Percentiles rank a stretch among this genome's conserved stretches.
Evolutionary conservation across 1,284 basidiomycete species (phyloP).

Genomic region (Anthracocystis setariae): DNA sequence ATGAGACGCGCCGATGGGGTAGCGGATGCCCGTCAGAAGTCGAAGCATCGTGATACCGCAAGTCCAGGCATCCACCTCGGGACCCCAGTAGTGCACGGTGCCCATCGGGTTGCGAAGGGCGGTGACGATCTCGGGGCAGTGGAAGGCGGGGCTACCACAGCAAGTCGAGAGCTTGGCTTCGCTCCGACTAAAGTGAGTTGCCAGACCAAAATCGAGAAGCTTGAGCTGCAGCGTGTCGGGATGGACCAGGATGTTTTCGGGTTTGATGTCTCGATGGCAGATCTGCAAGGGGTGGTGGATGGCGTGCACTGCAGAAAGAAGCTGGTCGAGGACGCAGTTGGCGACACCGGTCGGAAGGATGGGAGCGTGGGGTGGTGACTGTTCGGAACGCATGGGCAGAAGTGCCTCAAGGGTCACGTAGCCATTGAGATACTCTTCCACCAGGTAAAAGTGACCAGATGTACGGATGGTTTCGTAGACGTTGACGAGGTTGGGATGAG

Average conservation of each 20-base stretch:
- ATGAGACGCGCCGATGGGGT: conserved; percentile 72
- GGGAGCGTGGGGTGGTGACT: conserved; percentile 43
- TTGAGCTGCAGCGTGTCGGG: conserved; percentile 68
- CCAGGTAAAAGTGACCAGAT: conserved; percentile 73
- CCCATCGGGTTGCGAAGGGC: conserved; percentile 71
- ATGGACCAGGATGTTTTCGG: conserved; percentile 70
- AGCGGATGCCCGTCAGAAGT: conserved; percentile 70
- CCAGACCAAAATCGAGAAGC: conserved; percentile 73
- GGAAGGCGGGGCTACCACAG: conserved; percentile 72
- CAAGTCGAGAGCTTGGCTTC: conserved; percentile 73
- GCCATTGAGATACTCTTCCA: conserved; percentile 71
- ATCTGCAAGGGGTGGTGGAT: conserved; percentile 71
- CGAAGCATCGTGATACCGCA: conserved; percentile 72
- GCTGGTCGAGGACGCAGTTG: conserved; percentile 70
- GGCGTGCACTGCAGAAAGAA: conserved; percentile 71
- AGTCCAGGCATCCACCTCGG: conserved; percentile 74
- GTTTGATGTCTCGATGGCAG: conserved; percentile 73
- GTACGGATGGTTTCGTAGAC: conserved; percentile 72
- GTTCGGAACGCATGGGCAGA: conserved; percentile 44
- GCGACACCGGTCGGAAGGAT: conserved; percentile 64
- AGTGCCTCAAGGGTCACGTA: conserved; percentile 69
- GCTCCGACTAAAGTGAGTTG: conserved; percentile 72
- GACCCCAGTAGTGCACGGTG: conserved; percentile 70
- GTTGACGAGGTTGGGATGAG: conserved; percentile 72
- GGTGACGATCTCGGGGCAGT: conserved; percentile 72